Percentiles rank a stretch among this genome's conserved stretches.
phyloP scores from a whole-genome alignment of 176 grass and related monocot genomes.

The Rhynchospora breviuscula region DNA sequence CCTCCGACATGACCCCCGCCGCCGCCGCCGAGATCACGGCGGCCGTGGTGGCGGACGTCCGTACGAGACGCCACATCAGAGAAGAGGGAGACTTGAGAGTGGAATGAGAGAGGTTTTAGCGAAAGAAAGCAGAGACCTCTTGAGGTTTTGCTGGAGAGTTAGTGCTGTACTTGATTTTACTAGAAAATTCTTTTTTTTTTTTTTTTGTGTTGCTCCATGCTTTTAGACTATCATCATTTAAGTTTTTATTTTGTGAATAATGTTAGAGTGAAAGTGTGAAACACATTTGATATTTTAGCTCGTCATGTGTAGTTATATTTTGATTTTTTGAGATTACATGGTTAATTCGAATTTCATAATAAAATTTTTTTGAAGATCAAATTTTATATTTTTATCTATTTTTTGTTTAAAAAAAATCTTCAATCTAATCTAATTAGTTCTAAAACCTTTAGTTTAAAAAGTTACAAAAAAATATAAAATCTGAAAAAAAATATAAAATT shows the following conservation, averaged over 20 bases:
- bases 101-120: conserved; percentile 43
- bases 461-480: no score
- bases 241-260: background rate
- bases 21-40: conserved; percentile 7
- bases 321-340: no score
- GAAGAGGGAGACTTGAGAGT: background rate
- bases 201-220: background rate
- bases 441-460: no score
- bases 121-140: background rate
- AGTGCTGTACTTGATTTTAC: background rate
- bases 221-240: background rate
- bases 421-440: no score
- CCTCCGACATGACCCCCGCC: conserved; percentile 25
- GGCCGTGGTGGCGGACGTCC: conserved; percentile 27
- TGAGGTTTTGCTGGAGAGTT: background rate
- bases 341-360: no score
- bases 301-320: no score
- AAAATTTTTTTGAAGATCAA: no score
- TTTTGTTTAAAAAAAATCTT: no score
- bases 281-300: background rate
- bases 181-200: background rate
- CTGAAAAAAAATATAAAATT: no score
- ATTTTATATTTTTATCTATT: no score
- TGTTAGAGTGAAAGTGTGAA: no score
- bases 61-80: conserved; percentile 41